phyloP scores from a whole-genome alignment of 2,329 filamentous ascomycete species.

The Microascus cirrosus region DNA sequence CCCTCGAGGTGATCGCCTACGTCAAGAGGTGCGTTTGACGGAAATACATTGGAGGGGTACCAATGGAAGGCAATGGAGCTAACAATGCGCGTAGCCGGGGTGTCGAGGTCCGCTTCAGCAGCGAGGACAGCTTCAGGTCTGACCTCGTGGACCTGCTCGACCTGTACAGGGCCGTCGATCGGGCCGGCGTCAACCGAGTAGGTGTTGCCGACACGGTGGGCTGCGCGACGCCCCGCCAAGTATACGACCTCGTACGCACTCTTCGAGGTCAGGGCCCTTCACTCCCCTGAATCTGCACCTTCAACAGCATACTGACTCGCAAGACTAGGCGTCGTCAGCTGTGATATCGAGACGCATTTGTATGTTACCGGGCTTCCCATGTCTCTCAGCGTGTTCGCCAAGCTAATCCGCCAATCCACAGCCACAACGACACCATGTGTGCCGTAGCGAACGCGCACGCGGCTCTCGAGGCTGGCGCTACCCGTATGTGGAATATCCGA shows the following conservation, averaged over 20 bases:
- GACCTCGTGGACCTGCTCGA: constrained; percentile 74
- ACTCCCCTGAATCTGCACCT: not conserved
- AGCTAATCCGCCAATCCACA: not conserved
- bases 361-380: constrained; percentile 55
- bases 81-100: constrained; percentile 6
- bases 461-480: constrained; percentile 79
- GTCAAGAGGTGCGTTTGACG: constrained; percentile 6
- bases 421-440: constrained; percentile 86
- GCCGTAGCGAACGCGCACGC: constrained; percentile 80
- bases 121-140: constrained; percentile 75
- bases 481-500: constrained; percentile 23
- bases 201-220: constrained; percentile 91
- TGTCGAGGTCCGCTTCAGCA: constrained; percentile 35
- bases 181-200: constrained; percentile 72
- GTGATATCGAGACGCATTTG: constrained; percentile 80
- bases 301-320: not conserved
- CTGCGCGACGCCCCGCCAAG: constrained; percentile 72
- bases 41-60: not conserved
- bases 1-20: constrained; percentile 61
- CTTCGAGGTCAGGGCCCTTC: constrained; percentile 36
- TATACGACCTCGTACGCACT: constrained; percentile 80
- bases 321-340: constrained; percentile 19
- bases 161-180: constrained; percentile 73
- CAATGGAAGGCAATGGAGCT: not conserved
- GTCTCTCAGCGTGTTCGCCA: too few relatives aligned